Conservation (phyloP, 2,329 filamentous ascomycete genomes). For the Sphaerulina musiva region DNA sequence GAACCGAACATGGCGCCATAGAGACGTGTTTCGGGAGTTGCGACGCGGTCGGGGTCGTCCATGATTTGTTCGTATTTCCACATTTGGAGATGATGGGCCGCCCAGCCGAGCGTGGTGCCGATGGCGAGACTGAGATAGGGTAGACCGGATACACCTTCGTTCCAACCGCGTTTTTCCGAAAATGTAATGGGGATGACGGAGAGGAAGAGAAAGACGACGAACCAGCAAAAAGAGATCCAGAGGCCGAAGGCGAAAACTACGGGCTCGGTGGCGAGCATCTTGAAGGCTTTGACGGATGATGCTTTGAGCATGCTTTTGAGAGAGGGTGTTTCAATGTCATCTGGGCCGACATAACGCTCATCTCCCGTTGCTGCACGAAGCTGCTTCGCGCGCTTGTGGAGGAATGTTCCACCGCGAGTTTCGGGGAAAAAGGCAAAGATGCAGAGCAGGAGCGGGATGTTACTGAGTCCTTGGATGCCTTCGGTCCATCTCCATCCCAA, state of each 20-base stretch:
- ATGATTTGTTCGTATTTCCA: constrained; percentile 43
- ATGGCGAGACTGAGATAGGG: constrained; percentile 49
- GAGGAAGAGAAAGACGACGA: constrained; percentile 50
- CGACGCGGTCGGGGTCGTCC: constrained; percentile 31
- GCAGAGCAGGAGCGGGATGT: constrained; percentile 44
- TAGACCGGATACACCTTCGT: constrained; percentile 44
- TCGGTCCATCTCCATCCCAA: constrained; percentile 52
- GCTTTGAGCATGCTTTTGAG: constrained; percentile 43
- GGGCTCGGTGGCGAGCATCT: constrained; percentile 45
- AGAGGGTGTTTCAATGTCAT: constrained; percentile 47
- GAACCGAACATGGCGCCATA: constrained; percentile 47
- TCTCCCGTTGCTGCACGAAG: constrained; percentile 45
- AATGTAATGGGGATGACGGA: constrained; percentile 48
- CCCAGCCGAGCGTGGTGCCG: constrained; percentile 45
- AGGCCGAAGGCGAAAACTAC: constrained; percentile 47
- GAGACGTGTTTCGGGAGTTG: constrained; percentile 44
- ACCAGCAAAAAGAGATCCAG: constrained; percentile 51
- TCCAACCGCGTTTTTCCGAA: constrained; percentile 48
- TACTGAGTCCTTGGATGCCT: constrained; percentile 48
- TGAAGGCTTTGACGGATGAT: constrained; percentile 48
- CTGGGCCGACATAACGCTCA: constrained; percentile 45
- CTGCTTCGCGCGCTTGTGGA: constrained; percentile 45
- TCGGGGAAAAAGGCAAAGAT: constrained; percentile 43
- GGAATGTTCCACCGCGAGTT: constrained; percentile 44
- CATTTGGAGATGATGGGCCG: constrained; percentile 47